These are phyloP conservation scores for Serendipita sp. DNA, from an alignment of 768 basidiomycete species.

Conservation along the genomic window DNA sequence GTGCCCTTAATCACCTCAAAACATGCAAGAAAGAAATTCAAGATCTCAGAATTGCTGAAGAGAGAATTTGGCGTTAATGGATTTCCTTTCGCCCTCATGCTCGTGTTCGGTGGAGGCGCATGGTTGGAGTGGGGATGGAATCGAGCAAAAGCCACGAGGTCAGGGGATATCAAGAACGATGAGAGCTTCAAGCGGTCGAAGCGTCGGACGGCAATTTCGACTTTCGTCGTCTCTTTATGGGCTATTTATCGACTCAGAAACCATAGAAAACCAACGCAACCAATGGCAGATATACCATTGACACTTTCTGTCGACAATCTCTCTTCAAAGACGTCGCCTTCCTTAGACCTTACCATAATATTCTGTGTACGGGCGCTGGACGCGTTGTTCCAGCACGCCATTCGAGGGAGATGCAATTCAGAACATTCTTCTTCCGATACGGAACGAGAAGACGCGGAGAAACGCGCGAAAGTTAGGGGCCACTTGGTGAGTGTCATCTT, in stretches of 20 bases:
- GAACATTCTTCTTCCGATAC: not conserved
- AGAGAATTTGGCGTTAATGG: slow-evolving; percentile 45
- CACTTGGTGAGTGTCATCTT: not conserved
- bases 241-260: slow-evolving; percentile 42
- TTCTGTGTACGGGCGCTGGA: slow-evolving; percentile 56
- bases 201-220: slow-evolving; percentile 26
- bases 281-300: slow-evolving; percentile 12
- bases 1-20: not conserved
- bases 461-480: slow-evolving; percentile 7
- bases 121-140: slow-evolving; percentile 25
- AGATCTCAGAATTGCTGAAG: slow-evolving; percentile 26
- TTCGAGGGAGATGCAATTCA: slow-evolving; percentile 19
- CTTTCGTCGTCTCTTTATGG: slow-evolving; percentile 29
- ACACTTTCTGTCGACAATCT: slow-evolving; percentile 9
- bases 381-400: slow-evolving; percentile 34
- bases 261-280: slow-evolving; percentile 27
- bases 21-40: not conserved
- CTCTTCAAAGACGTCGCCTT: slow-evolving; percentile 28
- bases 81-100: slow-evolving; percentile 52
- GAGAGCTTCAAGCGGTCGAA: slow-evolving; percentile 11
- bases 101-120: slow-evolving; percentile 48
- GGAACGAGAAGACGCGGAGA: slow-evolving; percentile 9
- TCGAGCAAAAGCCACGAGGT: slow-evolving; percentile 5
- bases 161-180: not conserved
- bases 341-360: slow-evolving; percentile 51